Evolutionary conservation across 2,329 filamentous ascomycete genomes (phyloP), one percentile per base, ranked within the genome.

Genomic region (Fusarium sp.): DNA sequence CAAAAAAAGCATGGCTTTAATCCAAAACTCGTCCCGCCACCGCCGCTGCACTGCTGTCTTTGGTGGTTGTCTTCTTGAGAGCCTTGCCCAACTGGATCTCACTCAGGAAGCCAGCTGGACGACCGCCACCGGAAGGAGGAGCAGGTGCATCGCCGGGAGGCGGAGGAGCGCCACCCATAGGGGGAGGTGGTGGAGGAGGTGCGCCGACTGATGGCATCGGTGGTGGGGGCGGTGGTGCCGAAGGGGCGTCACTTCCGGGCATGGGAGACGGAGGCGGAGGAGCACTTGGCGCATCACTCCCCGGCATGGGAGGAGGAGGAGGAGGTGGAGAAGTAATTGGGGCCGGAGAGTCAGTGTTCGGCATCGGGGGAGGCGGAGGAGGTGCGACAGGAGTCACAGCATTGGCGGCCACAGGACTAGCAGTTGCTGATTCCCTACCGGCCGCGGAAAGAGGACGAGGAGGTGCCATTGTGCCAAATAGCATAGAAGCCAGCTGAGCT

Each of bases 381-480:
- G 80, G 83, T 44, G 80, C 84, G 52, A 79, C 84, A 65, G 80
- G 83, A 65, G 82, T 83, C 68, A 83, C 84, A 78, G 78, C 85
- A 54, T 75, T 83, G 15, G 81, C 81, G 13, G 82, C 81, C n/a
- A 78, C 80, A 39, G 82, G 82, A 64, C 82, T 84, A 13, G 78
- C 72, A 22, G 84, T 81, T 24, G 85, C 80, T 14, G 86, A 86
- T 77, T 93, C 93, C 74, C 93, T 91, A 62, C 93, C 94, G 81
- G 94, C 91, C 12, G 94, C 93, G 26, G 94, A 97, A 50, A 98
- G 84, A 36, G 96, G 95, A 58, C 96, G 91, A 20, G 96, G 96
- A 44, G 96, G 96, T 15, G 90, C 96, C 95, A 99, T 98, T 58
- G 95, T 98, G 67, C 96, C 96, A 81, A 99, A 99, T 26, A 99